Conservation (phyloP, 805 yeast species). For the Schwanniomyces sp. region DNA sequence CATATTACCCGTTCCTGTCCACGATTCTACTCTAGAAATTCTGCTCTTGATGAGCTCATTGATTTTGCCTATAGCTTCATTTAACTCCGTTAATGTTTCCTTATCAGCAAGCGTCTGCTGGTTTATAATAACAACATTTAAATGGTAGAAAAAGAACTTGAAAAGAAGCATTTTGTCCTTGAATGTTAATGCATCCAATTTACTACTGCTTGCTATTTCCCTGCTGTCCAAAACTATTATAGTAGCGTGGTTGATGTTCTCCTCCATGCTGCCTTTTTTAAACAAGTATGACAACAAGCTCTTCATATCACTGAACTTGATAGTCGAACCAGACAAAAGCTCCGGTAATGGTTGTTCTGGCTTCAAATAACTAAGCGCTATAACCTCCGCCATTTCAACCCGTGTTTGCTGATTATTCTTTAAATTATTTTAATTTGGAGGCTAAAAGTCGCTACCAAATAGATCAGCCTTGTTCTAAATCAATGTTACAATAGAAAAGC, state of each 20-base stretch:
- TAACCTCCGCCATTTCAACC: constrained; percentile 4
- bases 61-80: constrained; percentile 20
- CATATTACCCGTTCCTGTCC: constrained; percentile 39
- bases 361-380: constrained; percentile 2
- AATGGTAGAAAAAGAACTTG: constrained; percentile 37
- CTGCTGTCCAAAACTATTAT: constrained; percentile 20
- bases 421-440: no score
- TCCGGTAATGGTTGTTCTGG: not conserved
- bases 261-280: constrained; percentile 30
- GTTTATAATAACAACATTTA: constrained; percentile 29
- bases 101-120: constrained; percentile 1
- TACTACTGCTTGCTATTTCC: constrained; percentile 2
- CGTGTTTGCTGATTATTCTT: not conserved
- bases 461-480: not conserved
- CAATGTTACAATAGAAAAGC: not conserved
- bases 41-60: constrained; percentile 27
- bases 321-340: not conserved
- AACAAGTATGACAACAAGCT: constrained; percentile 25
- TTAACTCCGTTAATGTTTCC: constrained; percentile 3
- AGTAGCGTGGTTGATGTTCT: constrained; percentile 32
- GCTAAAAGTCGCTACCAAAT: no score
- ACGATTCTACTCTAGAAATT: constrained; percentile 39
- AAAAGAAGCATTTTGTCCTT: constrained; percentile 31
- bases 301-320: constrained; percentile 7
- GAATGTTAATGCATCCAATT: constrained; percentile 23